A percentile compares a stretch with the other conserved stretches of the same genome.
Conservation (phyloP, 768 basidiomycete genomes). For the Mycena belliarum region DNA sequence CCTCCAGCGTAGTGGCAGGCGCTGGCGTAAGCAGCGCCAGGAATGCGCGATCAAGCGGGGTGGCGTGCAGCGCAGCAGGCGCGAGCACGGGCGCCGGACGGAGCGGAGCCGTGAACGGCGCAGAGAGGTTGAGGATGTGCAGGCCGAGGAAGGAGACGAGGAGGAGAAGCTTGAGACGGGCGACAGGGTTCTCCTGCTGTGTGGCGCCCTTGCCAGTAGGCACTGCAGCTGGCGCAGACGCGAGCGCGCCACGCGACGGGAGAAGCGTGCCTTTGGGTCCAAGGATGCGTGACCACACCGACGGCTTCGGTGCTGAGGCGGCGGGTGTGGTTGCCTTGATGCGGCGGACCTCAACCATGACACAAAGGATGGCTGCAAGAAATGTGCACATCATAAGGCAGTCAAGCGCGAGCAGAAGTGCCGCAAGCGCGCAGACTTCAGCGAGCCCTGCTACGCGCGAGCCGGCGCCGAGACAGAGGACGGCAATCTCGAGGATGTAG, state of each 20-base stretch:
- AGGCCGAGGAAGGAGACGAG: conserved; percentile 90
- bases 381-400: conserved; percentile 89
- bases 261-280: conserved; percentile 18
- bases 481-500: conserved; percentile 89
- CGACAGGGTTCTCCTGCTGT: conserved; percentile 72
- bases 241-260: conserved; percentile 9
- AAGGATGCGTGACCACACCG: conserved; percentile 4
- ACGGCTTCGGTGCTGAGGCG: conserved; percentile 29
- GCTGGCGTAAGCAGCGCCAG: conserved; percentile 4
- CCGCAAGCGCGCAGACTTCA: conserved; percentile 95
- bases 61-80: conserved; percentile 1
- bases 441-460: conserved; percentile 84
- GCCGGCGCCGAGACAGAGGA: conserved; percentile 84
- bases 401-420: conserved; percentile 83
- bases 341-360: conserved; percentile 92
- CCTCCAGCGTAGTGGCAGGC: background rate
- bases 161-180: conserved; percentile 85
- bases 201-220: background rate
- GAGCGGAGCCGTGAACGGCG: conserved; percentile 73
- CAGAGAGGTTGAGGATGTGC: conserved; percentile 90
- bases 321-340: conserved; percentile 49
- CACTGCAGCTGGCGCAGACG: background rate
- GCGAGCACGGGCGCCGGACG: background rate
- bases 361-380: conserved; percentile 82
- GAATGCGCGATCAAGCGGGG: conserved; percentile 9